These are phyloP conservation scores for Podospora anserina DNA, from an alignment of 495 filamentous ascomycete species.

Conservation along the genomic window DNA sequence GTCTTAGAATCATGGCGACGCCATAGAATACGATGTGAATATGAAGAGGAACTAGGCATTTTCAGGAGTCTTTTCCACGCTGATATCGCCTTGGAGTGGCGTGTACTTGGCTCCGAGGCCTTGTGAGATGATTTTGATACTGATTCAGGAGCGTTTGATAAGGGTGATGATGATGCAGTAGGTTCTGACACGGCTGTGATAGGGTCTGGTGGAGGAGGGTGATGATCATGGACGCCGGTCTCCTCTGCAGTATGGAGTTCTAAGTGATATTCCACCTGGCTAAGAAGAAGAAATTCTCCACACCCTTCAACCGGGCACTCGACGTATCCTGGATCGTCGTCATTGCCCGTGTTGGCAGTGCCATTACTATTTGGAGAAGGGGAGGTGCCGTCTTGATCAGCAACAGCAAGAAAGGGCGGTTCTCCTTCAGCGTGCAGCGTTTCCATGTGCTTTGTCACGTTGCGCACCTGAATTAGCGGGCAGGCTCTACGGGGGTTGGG, in stretches of 20 bases:
- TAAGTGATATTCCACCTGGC: conserved; percentile 66
- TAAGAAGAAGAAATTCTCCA: conserved; percentile 60
- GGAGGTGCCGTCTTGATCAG: conserved; percentile 11
- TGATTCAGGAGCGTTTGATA: conserved; percentile 16
- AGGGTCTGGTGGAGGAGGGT: neutral
- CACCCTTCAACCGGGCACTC: conserved; percentile 71
- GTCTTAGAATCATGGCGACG: conserved; percentile 11
- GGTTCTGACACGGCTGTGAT: neutral
- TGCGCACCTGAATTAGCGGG: neutral
- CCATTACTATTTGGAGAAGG: neutral
- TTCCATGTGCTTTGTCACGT: conserved; percentile 52
- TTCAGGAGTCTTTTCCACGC: conserved; percentile 27
- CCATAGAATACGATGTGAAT: conserved; percentile 8
- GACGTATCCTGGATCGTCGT: conserved; percentile 50
- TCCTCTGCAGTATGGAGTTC: conserved; percentile 66
- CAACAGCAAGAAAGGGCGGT: conserved; percentile 52
- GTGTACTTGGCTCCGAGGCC: conserved; percentile 8
- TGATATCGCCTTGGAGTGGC: conserved; percentile 27
- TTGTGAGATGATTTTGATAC: conserved; percentile 8
- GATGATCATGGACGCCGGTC: conserved; percentile 42
- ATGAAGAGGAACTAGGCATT: conserved; percentile 24
- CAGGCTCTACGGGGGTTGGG: neutral
- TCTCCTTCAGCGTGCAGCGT: conserved; percentile 50
- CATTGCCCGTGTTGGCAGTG: conserved; percentile 52
- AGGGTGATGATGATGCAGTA: conserved; percentile 8